A percentile compares a stretch with the other conserved stretches of the same genome.
These are phyloP conservation scores for Boletus speciosus DNA, from an alignment of 768 basidiomycete species.

Conservation along the genomic window DNA sequence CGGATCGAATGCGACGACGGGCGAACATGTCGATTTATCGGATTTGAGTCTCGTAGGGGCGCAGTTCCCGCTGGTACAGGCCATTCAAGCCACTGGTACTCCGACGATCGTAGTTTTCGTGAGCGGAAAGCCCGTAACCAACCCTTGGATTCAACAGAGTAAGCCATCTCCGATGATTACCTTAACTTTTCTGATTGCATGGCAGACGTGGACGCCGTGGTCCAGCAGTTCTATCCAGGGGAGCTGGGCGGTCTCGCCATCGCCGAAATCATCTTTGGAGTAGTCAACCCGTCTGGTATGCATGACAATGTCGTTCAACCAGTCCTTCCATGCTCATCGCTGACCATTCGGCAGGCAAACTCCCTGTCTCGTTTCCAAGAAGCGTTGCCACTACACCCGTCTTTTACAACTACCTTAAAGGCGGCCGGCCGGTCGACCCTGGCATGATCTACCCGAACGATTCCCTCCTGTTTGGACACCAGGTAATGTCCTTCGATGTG, in stretches of 20 bases:
- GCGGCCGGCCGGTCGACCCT: conserved; percentile 51
- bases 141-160: conserved; percentile 69
- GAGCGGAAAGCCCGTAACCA: conserved; percentile 65
- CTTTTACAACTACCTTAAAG: conserved; percentile 72
- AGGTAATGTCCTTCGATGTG: conserved; percentile 2
- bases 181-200: neutral
- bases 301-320: neutral
- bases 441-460: conserved; percentile 41
- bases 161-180: conserved; percentile 13
- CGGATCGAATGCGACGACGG: conserved; percentile 66
- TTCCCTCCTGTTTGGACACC: conserved; percentile 16
- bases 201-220: conserved; percentile 61
- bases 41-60: conserved; percentile 65
- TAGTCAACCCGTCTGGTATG: conserved; percentile 63
- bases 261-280: conserved; percentile 64
- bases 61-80: conserved; percentile 59
- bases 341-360: conserved; percentile 41
- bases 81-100: conserved; percentile 57
- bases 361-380: conserved; percentile 64
- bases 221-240: conserved; percentile 73
- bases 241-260: conserved; percentile 67
- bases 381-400: conserved; percentile 59
- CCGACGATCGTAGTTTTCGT: conserved; percentile 65
- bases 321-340: neutral
- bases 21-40: conserved; percentile 63